Evolutionary conservation across 306 rosid species (phyloP).

Genomic region (Corylus americana): DNA sequence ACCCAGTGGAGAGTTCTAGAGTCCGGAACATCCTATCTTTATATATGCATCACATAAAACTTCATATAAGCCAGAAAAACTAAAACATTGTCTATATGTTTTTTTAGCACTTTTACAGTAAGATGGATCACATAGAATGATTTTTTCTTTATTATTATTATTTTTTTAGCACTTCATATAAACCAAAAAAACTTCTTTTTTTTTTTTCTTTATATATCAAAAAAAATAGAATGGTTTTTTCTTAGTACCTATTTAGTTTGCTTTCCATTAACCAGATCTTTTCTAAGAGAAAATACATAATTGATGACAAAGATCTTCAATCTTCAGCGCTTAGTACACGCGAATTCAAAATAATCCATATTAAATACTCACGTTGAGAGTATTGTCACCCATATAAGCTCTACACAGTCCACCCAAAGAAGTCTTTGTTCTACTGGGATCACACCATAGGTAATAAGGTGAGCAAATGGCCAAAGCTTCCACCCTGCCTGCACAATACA

Average conservation of each 20-base stretch:
- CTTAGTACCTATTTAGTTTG: neutral
- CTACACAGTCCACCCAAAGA: slow-evolving; percentile 92
- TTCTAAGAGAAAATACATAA: no score
- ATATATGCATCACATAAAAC: neutral
- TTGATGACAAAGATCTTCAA: no score
- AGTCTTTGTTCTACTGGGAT: slow-evolving; percentile 94
- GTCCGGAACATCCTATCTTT: neutral
- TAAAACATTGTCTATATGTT: no score
- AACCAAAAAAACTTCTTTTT: no score
- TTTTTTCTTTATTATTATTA: no score
- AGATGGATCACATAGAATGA: no score
- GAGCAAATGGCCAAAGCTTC: slow-evolving; percentile 99
- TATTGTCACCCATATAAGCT: slow-evolving; percentile 95
- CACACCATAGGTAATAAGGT: slow-evolving; percentile 90
- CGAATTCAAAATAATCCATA: slow-evolving; percentile 22
- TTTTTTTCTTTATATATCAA: no score
- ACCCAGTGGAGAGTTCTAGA: neutral
- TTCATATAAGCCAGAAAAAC: neutral
- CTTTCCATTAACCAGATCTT: neutral
- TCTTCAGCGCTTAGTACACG: slow-evolving; percentile 1
- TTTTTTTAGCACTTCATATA: no score
- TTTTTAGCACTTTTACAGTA: no score
- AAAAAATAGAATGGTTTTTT: neutral
- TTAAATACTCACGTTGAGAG: slow-evolving; percentile 77
- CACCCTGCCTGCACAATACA: slow-evolving; percentile 79